Evolutionary conservation across 768 basidiomycete species (phyloP).

Genomic region (Pleurotus platypus): DNA sequence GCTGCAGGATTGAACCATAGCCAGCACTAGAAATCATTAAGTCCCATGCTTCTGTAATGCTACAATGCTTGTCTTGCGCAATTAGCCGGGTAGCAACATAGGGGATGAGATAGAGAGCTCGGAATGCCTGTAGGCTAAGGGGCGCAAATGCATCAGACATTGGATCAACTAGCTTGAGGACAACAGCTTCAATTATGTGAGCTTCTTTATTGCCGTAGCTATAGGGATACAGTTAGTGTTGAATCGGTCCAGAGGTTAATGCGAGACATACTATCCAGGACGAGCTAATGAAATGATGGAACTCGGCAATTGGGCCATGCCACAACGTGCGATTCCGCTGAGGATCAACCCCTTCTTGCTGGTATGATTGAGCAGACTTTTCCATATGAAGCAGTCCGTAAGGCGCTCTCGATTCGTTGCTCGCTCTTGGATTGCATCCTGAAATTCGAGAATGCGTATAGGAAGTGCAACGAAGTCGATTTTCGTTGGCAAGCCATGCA

Average conservation of each 20-base stretch:
- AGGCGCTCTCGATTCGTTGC: neutral
- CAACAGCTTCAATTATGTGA: neutral
- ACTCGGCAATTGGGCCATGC: neutral
- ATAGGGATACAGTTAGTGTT: neutral
- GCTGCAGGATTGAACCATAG: neutral
- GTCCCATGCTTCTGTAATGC: neutral
- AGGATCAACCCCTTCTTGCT: neutral
- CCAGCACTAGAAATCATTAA: conserved; percentile 4
- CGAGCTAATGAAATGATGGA: neutral
- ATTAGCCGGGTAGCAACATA: conserved; percentile 2
- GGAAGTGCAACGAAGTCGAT: no score
- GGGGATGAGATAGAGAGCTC: conserved; percentile 1
- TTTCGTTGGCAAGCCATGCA: no score
- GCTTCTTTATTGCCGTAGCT: conserved; percentile 7
- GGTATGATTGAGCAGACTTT: neutral
- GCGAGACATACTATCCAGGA: neutral
- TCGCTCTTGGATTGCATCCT: no score
- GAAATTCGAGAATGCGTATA: no score
- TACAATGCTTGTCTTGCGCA: neutral
- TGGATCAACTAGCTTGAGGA: neutral
- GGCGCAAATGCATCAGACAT: neutral
- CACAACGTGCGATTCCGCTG: neutral
- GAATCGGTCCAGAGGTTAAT: neutral
- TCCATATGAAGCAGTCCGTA: neutral
- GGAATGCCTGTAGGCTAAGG: neutral